These are phyloP conservation scores for Wickerhamiella pararugosa DNA, from an alignment of 1,139 yeast genomes.

Conservation along the genomic window DNA sequence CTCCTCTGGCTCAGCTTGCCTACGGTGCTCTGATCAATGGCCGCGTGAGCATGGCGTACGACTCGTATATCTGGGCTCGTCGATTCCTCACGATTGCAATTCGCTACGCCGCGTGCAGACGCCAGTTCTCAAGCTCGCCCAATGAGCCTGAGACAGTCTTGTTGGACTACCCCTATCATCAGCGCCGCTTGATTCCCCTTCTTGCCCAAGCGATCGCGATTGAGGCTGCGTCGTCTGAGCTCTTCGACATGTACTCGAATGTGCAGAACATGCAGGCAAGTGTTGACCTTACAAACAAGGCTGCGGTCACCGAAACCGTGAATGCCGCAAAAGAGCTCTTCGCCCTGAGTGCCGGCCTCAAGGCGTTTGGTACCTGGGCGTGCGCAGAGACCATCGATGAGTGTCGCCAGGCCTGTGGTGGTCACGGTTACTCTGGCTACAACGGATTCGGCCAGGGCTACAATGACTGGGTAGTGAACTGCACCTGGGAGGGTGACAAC, in stretches of 20 bases:
- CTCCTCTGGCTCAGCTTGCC: constrained; percentile 74
- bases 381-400: constrained; percentile 69
- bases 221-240: constrained; percentile 54
- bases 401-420: constrained; percentile 93
- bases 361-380: constrained; percentile 83
- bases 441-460: constrained; percentile 81
- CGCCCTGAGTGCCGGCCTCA: constrained; percentile 75
- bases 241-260: constrained; percentile 33
- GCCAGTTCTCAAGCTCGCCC: constrained; percentile 48
- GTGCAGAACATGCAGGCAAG: constrained; percentile 32
- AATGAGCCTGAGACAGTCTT: constrained; percentile 28
- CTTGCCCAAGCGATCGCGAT: constrained; percentile 62
- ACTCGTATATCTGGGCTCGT: constrained; percentile 63
- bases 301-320: constrained; percentile 40
- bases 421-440: constrained; percentile 86
- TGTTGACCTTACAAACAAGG: constrained; percentile 29
- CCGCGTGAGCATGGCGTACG: constrained; percentile 74
- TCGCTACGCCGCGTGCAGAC: constrained; percentile 74
- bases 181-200: constrained; percentile 65
- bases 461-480: constrained; percentile 88
- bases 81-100: constrained; percentile 68
- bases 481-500: constrained; percentile 98
- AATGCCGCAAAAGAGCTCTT: constrained; percentile 69
- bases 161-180: constrained; percentile 72
- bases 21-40: constrained; percentile 77